Conservation (phyloP, 345 rosid species). For the Salix arbutifolia region DNA sequence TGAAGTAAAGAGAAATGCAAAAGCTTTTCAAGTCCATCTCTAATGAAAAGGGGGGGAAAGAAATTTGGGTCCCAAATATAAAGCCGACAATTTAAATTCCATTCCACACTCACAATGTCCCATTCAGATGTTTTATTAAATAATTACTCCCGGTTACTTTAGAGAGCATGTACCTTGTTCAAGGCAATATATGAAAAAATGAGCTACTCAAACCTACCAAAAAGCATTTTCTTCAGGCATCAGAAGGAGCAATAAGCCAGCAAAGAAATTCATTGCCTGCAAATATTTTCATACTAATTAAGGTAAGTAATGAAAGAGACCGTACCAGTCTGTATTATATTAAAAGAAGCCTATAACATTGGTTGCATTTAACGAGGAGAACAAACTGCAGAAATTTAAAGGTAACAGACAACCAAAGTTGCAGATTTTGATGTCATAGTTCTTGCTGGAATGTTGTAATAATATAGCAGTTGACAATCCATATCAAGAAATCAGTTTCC, state of each 20-base stretch:
- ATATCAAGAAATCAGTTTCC: neutral
- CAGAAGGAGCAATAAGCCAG: slow-evolving; percentile 86
- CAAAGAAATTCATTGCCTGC: slow-evolving; percentile 99
- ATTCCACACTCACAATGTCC: neutral
- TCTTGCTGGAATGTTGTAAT: neutral
- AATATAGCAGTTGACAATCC: neutral
- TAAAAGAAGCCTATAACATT: neutral
- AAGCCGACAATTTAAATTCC: neutral
- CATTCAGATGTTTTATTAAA: neutral
- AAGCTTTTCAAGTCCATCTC: neutral
- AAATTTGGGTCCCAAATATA: neutral
- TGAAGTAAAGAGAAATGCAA: no score
- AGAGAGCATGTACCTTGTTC: neutral
- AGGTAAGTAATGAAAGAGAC: slow-evolving; percentile 16
- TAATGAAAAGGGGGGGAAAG: neutral
- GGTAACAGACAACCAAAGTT: neutral
- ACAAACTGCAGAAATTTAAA: neutral
- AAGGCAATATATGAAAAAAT: slow-evolving; percentile 4
- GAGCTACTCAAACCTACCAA: slow-evolving; percentile 61
- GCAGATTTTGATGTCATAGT: neutral
- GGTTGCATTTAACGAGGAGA: neutral
- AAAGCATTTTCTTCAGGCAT: slow-evolving; percentile 99
- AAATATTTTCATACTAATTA: slow-evolving; percentile 21
- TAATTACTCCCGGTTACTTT: neutral
- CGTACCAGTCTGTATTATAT: neutral